phyloP scores from a whole-genome alignment of 352 stramenopile species.

The Pythium phragmitis region DNA sequence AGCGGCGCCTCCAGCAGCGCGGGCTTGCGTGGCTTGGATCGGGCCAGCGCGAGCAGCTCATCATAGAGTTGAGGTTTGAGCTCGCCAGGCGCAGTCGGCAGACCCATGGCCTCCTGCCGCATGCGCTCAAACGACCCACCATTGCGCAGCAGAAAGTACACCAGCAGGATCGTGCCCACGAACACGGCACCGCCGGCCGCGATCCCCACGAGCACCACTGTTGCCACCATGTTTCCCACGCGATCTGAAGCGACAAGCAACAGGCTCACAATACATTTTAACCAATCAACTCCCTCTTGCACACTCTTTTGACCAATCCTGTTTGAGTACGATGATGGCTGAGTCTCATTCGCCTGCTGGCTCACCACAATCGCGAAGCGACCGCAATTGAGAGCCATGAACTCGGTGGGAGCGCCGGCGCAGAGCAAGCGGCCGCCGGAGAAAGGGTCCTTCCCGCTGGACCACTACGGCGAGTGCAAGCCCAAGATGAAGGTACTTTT shows the following conservation, averaged over 20 bases:
- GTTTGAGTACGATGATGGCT: slow-evolving; percentile 19
- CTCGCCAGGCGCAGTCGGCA: slow-evolving; percentile 56
- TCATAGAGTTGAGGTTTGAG: slow-evolving; percentile 87
- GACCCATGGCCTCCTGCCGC: slow-evolving; percentile 65
- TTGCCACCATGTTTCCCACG: slow-evolving; percentile 42
- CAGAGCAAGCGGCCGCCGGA: slow-evolving; percentile 79
- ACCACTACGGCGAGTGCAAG: slow-evolving; percentile 91
- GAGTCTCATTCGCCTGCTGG: not conserved
- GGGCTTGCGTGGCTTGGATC: slow-evolving; percentile 38
- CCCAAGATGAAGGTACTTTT: slow-evolving; percentile 67
- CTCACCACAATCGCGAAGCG: not conserved
- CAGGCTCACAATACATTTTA: not conserved
- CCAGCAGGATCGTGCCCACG: slow-evolving; percentile 70
- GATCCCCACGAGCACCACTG: slow-evolving; percentile 69
- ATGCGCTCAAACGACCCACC: slow-evolving; percentile 90
- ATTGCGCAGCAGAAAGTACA: slow-evolving; percentile 81
- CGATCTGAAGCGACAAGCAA: not conserved
- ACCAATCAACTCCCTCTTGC: not conserved
- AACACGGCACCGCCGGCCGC: slow-evolving; percentile 83
- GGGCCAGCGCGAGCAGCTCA: slow-evolving; percentile 64
- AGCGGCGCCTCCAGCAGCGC: slow-evolving; percentile 35
- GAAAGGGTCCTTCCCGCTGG: slow-evolving; percentile 90
- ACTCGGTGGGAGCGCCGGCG: slow-evolving; percentile 69
- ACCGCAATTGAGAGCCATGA: slow-evolving; percentile 47
- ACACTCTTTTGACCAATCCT: slow-evolving; percentile 19